phyloP scores from a whole-genome alignment of 257 asterid species.

The Nicotiana otophora region DNA sequence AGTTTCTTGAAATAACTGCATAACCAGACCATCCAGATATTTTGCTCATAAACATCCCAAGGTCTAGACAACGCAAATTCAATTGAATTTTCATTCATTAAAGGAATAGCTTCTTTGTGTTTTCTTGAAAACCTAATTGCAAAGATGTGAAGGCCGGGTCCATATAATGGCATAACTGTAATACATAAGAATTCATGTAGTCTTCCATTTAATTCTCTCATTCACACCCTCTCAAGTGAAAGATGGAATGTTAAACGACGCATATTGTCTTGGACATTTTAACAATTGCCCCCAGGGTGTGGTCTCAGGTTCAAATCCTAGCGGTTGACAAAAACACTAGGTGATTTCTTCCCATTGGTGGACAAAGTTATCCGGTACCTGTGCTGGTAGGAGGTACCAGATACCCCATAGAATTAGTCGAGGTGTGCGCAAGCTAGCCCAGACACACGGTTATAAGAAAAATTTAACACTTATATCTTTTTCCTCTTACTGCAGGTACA shows the following conservation, averaged over 20 bases:
- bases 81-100: not conserved
- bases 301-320: too few relatives aligned
- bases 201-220: not conserved
- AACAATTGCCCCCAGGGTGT: too few relatives aligned
- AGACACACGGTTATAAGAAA: too few relatives aligned
- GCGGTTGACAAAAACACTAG: too few relatives aligned
- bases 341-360: too few relatives aligned
- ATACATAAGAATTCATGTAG: not conserved
- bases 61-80: not conserved
- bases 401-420: too few relatives aligned
- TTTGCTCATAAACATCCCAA: not conserved
- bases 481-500: not conserved
- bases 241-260: not conserved
- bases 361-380: too few relatives aligned
- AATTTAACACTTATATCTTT: not conserved
- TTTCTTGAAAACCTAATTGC: not conserved
- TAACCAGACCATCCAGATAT: not conserved
- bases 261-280: not conserved
- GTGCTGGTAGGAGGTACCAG: too few relatives aligned
- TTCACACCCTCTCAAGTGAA: not conserved
- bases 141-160: not conserved
- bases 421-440: too few relatives aligned
- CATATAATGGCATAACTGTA: not conserved
- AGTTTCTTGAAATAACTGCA: not conserved
- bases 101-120: not conserved